These are phyloP conservation scores for Solioccasus polychromus DNA, from an alignment of 768 basidiomycete species.

Conservation along the genomic window DNA sequence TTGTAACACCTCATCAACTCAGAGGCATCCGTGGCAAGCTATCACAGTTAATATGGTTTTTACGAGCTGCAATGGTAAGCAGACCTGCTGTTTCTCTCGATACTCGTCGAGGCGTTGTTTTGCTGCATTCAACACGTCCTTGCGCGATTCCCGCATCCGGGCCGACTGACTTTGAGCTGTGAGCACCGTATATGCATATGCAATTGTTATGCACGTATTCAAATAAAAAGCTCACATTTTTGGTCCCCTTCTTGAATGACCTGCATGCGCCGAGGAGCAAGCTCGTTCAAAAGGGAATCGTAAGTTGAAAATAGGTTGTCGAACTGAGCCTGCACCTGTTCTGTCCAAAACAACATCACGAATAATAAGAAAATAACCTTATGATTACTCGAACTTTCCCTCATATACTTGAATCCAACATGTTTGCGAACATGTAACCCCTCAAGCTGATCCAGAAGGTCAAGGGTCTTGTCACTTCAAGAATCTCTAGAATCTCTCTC, in stretches of 20 bases:
- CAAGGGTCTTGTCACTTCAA: slow-evolving; percentile 20
- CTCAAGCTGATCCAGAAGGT: slow-evolving; percentile 21
- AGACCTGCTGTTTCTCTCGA: slow-evolving; percentile 39
- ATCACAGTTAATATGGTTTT: background rate
- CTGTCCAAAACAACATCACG: slow-evolving; percentile 5
- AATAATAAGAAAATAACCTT: slow-evolving; percentile 12
- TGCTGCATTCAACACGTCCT: slow-evolving; percentile 31
- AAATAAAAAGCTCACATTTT: slow-evolving; percentile 26
- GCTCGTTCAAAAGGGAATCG: slow-evolving; percentile 29
- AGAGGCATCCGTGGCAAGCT: slow-evolving; percentile 39
- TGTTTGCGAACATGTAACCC: slow-evolving; percentile 17
- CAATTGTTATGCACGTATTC: background rate
- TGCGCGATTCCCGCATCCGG: slow-evolving; percentile 35
- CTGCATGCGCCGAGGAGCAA: slow-evolving; percentile 30
- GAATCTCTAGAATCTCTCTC: background rate
- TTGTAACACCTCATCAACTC: slow-evolving; percentile 43
- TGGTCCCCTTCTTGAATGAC: slow-evolving; percentile 32
- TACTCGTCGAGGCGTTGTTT: slow-evolving; percentile 35
- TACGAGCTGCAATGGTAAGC: background rate
- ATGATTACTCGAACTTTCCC: slow-evolving; percentile 6
- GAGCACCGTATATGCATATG: slow-evolving; percentile 11
- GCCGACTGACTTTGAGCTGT: slow-evolving; percentile 32
- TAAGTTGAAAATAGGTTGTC: slow-evolving; percentile 20
- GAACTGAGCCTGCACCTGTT: slow-evolving; percentile 21
- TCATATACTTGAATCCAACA: slow-evolving; percentile 4